Percentiles rank a stretch among this genome's conserved stretches.
phyloP scores from a whole-genome alignment of 768 basidiomycete genomes.

The Russula lepida region DNA sequence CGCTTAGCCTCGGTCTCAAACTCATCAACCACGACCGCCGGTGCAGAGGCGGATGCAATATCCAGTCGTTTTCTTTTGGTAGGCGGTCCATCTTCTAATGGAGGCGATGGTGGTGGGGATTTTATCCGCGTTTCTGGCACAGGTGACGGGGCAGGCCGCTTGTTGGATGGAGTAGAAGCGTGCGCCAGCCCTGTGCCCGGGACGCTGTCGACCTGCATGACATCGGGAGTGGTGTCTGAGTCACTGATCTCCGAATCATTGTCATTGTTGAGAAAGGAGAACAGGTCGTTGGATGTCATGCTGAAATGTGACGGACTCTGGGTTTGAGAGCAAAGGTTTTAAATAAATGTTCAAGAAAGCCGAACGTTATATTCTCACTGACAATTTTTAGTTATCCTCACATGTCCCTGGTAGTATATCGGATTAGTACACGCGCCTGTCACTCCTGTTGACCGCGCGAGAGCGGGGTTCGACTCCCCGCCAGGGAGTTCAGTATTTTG shows the following conservation, averaged over 20 bases:
- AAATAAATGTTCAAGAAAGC: no score
- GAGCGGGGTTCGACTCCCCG: constrained; percentile 32
- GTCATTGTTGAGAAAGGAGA: constrained; percentile 51
- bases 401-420: constrained; percentile 22
- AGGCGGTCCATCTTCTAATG: constrained; percentile 32
- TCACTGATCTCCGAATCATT: constrained; percentile 30
- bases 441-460: constrained; percentile 23
- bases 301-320: background rate
- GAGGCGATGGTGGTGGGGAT: constrained; percentile 16
- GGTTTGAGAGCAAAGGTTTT: no score
- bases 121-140: constrained; percentile 7
- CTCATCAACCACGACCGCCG: constrained; percentile 75
- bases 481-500: constrained; percentile 21
- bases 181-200: constrained; percentile 20
- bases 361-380: background rate
- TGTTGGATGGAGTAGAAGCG: constrained; percentile 27
- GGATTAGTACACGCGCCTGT: constrained; percentile 23
- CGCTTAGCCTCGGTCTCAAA: constrained; percentile 92
- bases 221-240: constrained; percentile 25
- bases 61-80: constrained; percentile 54
- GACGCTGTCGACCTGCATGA: constrained; percentile 9
- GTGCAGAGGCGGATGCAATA: constrained; percentile 40
- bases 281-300: constrained; percentile 42
- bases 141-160: constrained; percentile 37
- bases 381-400: rapidly evolving